phyloP scores from a whole-genome alignment of 1,139 yeast species.

The Kodamaea alishanica region DNA sequence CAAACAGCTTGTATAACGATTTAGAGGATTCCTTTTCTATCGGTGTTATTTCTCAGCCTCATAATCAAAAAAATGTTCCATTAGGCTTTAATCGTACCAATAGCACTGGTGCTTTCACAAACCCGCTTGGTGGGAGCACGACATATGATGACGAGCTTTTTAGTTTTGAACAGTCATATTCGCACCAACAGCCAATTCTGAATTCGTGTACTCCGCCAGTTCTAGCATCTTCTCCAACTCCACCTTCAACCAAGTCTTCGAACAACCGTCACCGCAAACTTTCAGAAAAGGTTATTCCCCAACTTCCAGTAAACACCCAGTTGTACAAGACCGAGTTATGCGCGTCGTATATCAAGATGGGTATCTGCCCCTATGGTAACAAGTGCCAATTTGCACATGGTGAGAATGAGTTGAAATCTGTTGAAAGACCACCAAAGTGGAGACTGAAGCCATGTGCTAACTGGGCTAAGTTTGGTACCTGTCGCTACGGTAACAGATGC shows the following conservation, averaged over 20 bases:
- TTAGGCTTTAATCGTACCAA: not conserved
- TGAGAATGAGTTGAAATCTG: slow-evolving; percentile 63
- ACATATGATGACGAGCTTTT: slow-evolving; percentile 21
- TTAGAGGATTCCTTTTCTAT: slow-evolving; percentile 5
- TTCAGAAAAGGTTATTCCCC: slow-evolving; percentile 16
- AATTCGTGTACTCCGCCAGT: not conserved
- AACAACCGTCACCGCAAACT: slow-evolving; percentile 8
- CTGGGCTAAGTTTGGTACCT: slow-evolving; percentile 78
- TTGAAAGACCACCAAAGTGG: slow-evolving; percentile 81
- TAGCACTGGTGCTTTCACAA: slow-evolving; percentile 1
- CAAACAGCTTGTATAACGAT: slow-evolving; percentile 16
- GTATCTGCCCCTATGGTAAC: slow-evolving; percentile 79
- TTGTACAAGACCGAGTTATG: slow-evolving; percentile 90
- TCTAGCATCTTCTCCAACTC: slow-evolving; percentile 2
- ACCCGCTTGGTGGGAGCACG: not conserved
- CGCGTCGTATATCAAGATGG: slow-evolving; percentile 69
- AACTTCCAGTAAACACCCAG: slow-evolving; percentile 54
- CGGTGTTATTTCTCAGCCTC: not conserved
- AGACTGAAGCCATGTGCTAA: slow-evolving; percentile 89
- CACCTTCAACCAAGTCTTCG: slow-evolving; percentile 3
- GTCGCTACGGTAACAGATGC: slow-evolving; percentile 89
- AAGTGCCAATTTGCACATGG: slow-evolving; percentile 98
- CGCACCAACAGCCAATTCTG: not conserved
- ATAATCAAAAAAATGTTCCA: not conserved
- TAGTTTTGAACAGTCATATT: slow-evolving; percentile 21